Evolutionary conservation across 345 rosid genomes (phyloP).

Genomic region (Pseudoturritis turrita): DNA sequence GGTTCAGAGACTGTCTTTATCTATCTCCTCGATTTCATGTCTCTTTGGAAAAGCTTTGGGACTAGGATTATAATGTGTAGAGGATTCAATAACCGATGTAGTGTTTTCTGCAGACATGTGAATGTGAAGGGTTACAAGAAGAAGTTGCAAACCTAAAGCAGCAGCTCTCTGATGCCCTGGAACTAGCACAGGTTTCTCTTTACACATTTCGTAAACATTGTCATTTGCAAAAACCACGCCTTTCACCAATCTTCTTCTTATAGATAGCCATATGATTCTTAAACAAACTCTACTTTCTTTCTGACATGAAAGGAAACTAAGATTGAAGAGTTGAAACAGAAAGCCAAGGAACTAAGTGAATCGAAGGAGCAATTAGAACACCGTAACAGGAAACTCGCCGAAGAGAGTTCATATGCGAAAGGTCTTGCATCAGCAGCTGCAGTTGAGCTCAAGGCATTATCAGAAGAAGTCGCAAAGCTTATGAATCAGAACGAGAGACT

Average conservation of each 20-base stretch:
- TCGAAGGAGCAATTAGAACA: constrained; percentile 67
- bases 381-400: constrained; percentile 78
- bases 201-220: constrained; percentile 18
- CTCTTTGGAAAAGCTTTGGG: background rate
- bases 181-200: constrained; percentile 34
- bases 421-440: constrained; percentile 99
- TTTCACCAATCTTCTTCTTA: constrained; percentile 6
- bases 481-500: constrained; percentile 87
- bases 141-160: constrained; percentile 61
- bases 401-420: constrained; percentile 95
- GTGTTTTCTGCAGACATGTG: constrained; percentile 50
- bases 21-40: background rate
- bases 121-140: constrained; percentile 70
- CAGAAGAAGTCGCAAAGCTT: constrained; percentile 95
- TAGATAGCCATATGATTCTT: constrained; percentile 1
- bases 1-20: constrained; percentile 37
- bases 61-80: background rate
- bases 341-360: constrained; percentile 48
- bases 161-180: constrained; percentile 62
- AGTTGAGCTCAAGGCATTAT: constrained; percentile 97
- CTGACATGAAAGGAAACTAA: constrained; percentile 45
- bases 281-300: constrained; percentile 1
- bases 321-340: constrained; percentile 76
- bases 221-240: background rate
- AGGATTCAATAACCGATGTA: constrained; percentile 17